phyloP scores from a whole-genome alignment of 352 stramenopile species.

The Phytophthora ohioensis region DNA sequence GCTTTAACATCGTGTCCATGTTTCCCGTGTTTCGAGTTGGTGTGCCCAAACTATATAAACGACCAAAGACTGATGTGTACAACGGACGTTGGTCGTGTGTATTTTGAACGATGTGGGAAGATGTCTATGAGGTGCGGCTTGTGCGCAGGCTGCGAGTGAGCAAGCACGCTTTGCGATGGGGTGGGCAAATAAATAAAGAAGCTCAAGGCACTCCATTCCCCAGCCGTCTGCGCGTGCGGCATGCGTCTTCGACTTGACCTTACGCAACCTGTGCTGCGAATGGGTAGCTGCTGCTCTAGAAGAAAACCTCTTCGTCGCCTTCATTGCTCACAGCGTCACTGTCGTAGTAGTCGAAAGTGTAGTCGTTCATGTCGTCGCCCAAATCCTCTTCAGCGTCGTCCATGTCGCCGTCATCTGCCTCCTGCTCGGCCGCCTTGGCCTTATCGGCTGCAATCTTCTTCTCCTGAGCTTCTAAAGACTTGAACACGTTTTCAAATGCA shows the following conservation, averaged over 20 bases:
- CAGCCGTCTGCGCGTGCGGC: constrained; percentile 27
- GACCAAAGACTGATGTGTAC: neutral
- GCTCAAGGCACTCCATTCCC: constrained; percentile 32
- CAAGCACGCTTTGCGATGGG: constrained; percentile 35
- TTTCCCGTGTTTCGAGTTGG: constrained; percentile 16
- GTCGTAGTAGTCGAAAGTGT: constrained; percentile 86
- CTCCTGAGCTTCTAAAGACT: constrained; percentile 74
- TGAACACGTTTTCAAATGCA: constrained; percentile 77
- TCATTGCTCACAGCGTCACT: constrained; percentile 75
- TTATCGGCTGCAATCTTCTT: constrained; percentile 59
- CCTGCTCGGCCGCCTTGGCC: constrained; percentile 50
- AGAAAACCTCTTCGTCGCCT: constrained; percentile 81
- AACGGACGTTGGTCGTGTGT: constrained; percentile 17
- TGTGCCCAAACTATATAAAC: neutral
- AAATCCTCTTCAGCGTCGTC: constrained; percentile 76
- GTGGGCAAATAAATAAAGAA: constrained; percentile 46
- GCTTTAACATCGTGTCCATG: constrained; percentile 25
- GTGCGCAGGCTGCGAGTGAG: constrained; percentile 12
- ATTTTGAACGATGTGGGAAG: constrained; percentile 24
- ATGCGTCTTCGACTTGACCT: constrained; percentile 26
- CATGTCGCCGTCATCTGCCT: constrained; percentile 60
- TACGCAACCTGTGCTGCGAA: constrained; percentile 1
- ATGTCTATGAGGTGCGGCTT: constrained; percentile 32
- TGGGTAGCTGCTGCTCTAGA: constrained; percentile 39
- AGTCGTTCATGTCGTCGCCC: constrained; percentile 84